Conservation (phyloP, 148 eudicot species). For the Camellia japonica region DNA sequence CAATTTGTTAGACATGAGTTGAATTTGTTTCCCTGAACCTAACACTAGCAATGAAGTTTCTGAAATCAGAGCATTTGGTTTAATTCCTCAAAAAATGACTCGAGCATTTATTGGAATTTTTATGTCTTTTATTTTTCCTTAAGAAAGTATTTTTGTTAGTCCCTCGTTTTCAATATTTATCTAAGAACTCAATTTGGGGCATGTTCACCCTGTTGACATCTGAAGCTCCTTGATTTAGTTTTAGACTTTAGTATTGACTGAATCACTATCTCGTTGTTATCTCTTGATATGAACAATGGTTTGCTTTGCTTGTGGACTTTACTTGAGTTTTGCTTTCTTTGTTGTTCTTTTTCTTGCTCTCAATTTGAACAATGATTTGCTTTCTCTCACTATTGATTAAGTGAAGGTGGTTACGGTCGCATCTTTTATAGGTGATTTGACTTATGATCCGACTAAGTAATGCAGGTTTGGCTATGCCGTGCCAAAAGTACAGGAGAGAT, state of each 20-base stretch:
- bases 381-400: background rate
- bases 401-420: background rate
- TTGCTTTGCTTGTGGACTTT: background rate
- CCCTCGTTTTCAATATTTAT: background rate
- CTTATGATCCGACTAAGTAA: background rate
- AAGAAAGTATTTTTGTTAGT: background rate
- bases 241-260: background rate
- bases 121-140: background rate
- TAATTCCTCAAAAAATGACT: background rate
- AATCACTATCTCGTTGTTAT: background rate
- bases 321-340: background rate
- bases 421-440: background rate
- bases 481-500: slow-evolving; percentile 63
- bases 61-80: slow-evolving; percentile 1
- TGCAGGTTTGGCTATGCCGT: slow-evolving; percentile 71
- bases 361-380: background rate
- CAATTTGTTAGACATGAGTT: background rate
- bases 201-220: slow-evolving; percentile 2
- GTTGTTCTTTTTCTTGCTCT: background rate
- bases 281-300: too few relatives aligned
- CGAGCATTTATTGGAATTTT: background rate
- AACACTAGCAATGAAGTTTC: background rate
- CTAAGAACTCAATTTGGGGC: background rate
- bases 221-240: background rate
- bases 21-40: background rate